A percentile compares a stretch with the other conserved stretches of the same genome.
Conservation (phyloP, 331 rosid genomes). For the Acacia concinna region DNA sequence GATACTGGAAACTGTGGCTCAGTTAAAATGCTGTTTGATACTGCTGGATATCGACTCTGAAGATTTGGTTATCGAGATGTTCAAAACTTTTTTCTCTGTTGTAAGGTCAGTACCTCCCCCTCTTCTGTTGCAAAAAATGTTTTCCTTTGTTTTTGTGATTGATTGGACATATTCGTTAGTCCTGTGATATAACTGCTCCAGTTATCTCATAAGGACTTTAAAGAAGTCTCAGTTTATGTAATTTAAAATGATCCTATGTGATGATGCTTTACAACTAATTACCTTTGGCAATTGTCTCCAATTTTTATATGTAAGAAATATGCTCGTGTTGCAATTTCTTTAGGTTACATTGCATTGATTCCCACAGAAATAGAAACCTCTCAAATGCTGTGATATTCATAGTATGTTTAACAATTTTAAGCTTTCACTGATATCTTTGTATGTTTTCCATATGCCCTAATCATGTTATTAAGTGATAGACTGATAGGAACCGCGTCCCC, state of each 20-base stretch:
- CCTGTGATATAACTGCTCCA: neutral
- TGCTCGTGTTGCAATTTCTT: conserved; percentile 4
- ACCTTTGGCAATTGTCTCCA: neutral
- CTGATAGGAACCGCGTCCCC: too few relatives aligned
- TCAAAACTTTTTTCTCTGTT: conserved; percentile 68
- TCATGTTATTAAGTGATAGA: conserved; percentile 26
- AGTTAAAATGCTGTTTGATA: conserved; percentile 74
- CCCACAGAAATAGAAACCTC: conserved; percentile 10
- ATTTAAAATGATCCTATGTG: neutral
- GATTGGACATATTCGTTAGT: neutral
- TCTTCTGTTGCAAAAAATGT: conserved; percentile 10
- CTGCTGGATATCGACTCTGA: conserved; percentile 77
- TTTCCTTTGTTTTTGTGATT: neutral
- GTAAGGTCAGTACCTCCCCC: conserved; percentile 56
- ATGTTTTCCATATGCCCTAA: conserved; percentile 16
- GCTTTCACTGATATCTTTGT: conserved; percentile 8
- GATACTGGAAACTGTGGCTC: conserved; percentile 75
- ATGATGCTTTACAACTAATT: neutral
- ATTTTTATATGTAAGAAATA: conserved; percentile 5
- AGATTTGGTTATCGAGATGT: conserved; percentile 73
- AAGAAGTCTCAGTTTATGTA: neutral
- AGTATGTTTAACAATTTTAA: conserved; percentile 15
- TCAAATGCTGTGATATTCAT: conserved; percentile 11
- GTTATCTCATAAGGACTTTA: neutral
- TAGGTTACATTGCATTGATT: neutral